These are phyloP conservation scores for Begonia peltatifolia DNA, from an alignment of 306 rosid genomes.

Conservation along the genomic window DNA sequence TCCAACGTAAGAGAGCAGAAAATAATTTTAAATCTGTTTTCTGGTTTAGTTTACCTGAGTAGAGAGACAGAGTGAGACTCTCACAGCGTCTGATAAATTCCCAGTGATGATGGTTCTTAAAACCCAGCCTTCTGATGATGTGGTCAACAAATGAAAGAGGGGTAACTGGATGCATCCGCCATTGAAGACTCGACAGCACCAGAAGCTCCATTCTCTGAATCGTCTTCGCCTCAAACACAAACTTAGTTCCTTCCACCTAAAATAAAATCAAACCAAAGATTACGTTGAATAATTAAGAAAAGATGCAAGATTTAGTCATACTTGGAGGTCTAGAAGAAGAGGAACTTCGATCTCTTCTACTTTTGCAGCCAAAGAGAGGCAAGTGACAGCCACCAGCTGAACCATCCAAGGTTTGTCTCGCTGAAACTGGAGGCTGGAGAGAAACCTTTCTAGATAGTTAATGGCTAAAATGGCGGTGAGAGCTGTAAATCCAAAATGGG, in stretches of 20 bases:
- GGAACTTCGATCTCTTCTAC: background rate
- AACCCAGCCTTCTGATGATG: background rate
- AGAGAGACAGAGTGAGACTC: too few species aligned
- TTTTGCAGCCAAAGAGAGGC: background rate
- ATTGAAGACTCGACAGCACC: background rate
- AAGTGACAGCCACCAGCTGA: background rate
- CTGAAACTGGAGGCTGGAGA: background rate
- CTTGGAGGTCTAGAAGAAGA: background rate
- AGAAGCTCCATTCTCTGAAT: slow-evolving; percentile 1
- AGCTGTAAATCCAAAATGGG: background rate
- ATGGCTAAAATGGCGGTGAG: background rate
- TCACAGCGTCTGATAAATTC: background rate
- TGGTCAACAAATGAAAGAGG: background rate
- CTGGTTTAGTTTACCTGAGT: too few species aligned
- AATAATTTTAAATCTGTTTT: too few species aligned
- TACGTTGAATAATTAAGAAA: too few species aligned
- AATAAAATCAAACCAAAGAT: too few species aligned
- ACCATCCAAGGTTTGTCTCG: background rate
- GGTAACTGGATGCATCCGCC: background rate
- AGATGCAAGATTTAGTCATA: too few species aligned
- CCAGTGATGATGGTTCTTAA: background rate
- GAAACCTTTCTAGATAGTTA: background rate
- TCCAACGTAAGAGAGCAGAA: background rate
- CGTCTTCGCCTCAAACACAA: background rate
- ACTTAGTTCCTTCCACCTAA: background rate